Evolutionary conservation across 495 filamentous ascomycete genomes (phyloP).

Genomic region (Chaetomium cochliodes): DNA sequence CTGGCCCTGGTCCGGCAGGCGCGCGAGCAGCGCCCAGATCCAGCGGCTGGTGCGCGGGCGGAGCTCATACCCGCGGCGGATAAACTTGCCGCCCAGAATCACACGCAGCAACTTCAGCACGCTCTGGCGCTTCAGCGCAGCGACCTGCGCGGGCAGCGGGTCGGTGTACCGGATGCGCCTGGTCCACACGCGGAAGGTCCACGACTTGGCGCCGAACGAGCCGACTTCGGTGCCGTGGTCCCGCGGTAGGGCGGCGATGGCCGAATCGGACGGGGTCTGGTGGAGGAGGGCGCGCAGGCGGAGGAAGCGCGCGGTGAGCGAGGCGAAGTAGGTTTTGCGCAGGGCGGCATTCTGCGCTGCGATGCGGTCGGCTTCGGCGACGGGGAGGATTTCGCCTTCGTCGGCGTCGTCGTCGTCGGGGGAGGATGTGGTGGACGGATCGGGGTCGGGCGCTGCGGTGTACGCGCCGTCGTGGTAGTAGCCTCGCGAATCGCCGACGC

Average conservation of each 20-base stretch:
- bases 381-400: slow-evolving; percentile 19
- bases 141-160: slow-evolving; percentile 66
- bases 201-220: slow-evolving; percentile 41
- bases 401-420: slow-evolving; percentile 9
- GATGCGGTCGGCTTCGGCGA: slow-evolving; percentile 29
- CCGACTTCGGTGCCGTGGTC: slow-evolving; percentile 59
- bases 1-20: slow-evolving; percentile 56
- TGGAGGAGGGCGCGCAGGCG: slow-evolving; percentile 59
- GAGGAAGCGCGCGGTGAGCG: slow-evolving; percentile 59
- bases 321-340: slow-evolving; percentile 59
- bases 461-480: slow-evolving; percentile 74
- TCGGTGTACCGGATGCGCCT: slow-evolving; percentile 52
- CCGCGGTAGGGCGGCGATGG: slow-evolving; percentile 52
- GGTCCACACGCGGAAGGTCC: slow-evolving; percentile 52
- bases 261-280: slow-evolving; percentile 50
- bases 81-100: slow-evolving; percentile 45
- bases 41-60: slow-evolving; percentile 53
- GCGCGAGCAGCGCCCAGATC: slow-evolving; percentile 62
- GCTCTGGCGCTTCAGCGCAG: slow-evolving; percentile 61
- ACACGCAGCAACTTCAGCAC: slow-evolving; percentile 56
- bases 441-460: slow-evolving; percentile 47
- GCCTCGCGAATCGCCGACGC: slow-evolving; percentile 53
- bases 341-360: slow-evolving; percentile 53
- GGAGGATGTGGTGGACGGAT: slow-evolving; percentile 11
- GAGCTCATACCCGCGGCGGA: slow-evolving; percentile 49